phyloP scores from a whole-genome alignment of 176 grass and related monocot species.

The Zizania latifolia region DNA sequence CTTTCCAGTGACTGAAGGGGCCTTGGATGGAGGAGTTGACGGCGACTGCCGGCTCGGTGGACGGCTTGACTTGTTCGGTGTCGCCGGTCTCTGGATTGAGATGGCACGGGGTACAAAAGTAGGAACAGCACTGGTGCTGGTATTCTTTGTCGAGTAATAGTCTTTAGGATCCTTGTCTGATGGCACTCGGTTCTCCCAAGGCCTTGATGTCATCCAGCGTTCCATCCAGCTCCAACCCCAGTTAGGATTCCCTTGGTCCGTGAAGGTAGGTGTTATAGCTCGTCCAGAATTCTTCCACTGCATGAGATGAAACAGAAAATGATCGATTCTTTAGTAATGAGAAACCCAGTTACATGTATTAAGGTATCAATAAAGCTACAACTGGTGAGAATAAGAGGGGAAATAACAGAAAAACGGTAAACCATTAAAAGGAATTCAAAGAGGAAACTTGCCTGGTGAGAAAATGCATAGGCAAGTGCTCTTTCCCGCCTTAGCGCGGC shows the following conservation, averaged over 20 bases:
- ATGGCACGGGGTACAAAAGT: constrained; percentile 23
- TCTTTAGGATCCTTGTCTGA: constrained; percentile 57
- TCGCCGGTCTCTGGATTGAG: constrained; percentile 38
- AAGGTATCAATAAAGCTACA: background rate
- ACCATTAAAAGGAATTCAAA: background rate
- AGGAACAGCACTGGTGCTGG: background rate
- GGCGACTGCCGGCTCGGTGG: constrained; percentile 57
- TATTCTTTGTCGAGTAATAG: constrained; percentile 11
- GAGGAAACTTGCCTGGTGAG: constrained; percentile 64
- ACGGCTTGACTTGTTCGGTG: constrained; percentile 52
- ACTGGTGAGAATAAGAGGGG: background rate
- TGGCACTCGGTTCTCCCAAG: constrained; percentile 50
- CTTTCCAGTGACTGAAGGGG: constrained; percentile 40
- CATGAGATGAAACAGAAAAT: constrained; percentile 10
- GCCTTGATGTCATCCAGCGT: constrained; percentile 76
- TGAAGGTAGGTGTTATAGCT: constrained; percentile 53
- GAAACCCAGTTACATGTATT: background rate
- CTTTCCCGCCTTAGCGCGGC: constrained; percentile 84
- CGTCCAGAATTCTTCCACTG: constrained; percentile 77
- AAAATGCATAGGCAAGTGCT: constrained; percentile 91
- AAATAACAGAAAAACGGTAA: background rate
- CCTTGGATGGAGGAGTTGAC: constrained; percentile 58
- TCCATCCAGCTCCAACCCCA: constrained; percentile 99
- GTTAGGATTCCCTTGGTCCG: constrained; percentile 70
- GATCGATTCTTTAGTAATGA: background rate